Conservation (phyloP, 768 basidiomycete species). For the Auricularia sp. region DNA sequence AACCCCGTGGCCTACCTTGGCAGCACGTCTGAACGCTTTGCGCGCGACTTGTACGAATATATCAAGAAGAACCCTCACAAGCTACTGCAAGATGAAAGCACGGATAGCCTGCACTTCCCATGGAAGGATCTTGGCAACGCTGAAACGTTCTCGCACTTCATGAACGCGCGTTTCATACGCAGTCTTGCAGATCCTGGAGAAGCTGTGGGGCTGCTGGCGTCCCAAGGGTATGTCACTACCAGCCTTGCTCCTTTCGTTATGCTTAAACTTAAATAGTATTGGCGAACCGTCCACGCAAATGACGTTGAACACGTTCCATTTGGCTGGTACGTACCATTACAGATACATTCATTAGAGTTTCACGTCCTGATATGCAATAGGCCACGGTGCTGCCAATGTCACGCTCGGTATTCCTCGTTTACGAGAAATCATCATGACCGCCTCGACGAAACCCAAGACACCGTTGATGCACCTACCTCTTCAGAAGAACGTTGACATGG, state of each 20-base stretch:
- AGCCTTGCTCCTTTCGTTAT: neutral
- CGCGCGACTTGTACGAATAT: constrained; percentile 68
- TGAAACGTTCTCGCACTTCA: constrained; percentile 65
- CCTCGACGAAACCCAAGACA: constrained; percentile 89
- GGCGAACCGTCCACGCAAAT: constrained; percentile 99
- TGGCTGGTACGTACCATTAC: constrained; percentile 58
- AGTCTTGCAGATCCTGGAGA: constrained; percentile 95
- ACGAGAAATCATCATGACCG: constrained; percentile 98
- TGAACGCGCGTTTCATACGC: constrained; percentile 88
- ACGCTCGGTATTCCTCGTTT: constrained; percentile 97
- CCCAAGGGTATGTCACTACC: constrained; percentile 68
- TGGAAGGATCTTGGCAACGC: constrained; percentile 37
- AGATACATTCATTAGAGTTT: constrained; percentile 1
- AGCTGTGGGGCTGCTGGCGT: constrained; percentile 93
- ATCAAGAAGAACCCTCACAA: constrained; percentile 60
- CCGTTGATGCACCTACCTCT: constrained; percentile 91
- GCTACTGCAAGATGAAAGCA: constrained; percentile 22
- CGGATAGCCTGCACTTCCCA: constrained; percentile 27
- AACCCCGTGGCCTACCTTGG: constrained; percentile 76
- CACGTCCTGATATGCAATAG: constrained; percentile 28
- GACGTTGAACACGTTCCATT: constrained; percentile 99
- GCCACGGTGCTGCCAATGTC: constrained; percentile 98
- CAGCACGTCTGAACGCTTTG: constrained; percentile 87
- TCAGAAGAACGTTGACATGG: constrained; percentile 36
- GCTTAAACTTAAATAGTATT: constrained; percentile 44